Evolutionary conservation across 192 early-diverging fungal species (phyloP).

Genomic region (Rhizophagus sp.): DNA sequence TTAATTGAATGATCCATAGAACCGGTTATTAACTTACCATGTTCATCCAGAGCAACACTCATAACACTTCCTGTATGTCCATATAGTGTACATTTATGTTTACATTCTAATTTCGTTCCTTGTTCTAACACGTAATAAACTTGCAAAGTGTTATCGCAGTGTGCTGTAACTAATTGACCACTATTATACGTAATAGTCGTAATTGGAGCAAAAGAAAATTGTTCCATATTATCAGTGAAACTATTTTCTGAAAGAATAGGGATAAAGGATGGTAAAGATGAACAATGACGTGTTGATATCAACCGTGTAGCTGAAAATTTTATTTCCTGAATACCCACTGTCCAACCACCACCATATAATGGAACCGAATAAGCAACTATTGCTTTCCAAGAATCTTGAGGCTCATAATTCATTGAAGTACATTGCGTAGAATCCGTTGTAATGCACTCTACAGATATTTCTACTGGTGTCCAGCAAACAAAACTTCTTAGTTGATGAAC

Average conservation of each 20-base stretch:
- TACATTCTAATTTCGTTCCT: constrained; percentile 23
- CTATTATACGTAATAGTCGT: constrained; percentile 37
- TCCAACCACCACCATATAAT: constrained; percentile 32
- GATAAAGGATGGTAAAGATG: constrained; percentile 21
- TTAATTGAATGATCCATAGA: constrained; percentile 48
- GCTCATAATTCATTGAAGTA: not conserved
- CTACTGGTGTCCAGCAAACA: constrained; percentile 34
- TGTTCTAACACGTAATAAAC: constrained; percentile 38
- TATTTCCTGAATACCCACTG: constrained; percentile 40
- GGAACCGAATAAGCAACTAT: constrained; percentile 35
- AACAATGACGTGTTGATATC: constrained; percentile 29
- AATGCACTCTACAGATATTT: constrained; percentile 29
- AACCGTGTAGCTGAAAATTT: constrained; percentile 1
- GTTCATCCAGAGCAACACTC: constrained; percentile 48
- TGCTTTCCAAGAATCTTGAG: constrained; percentile 24
- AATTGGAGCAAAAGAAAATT: constrained; percentile 32
- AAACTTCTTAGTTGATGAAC: constrained; percentile 38
- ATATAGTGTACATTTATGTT: constrained; percentile 45
- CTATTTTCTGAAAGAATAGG: not conserved
- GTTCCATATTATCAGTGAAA: not conserved
- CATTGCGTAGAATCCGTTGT: not conserved
- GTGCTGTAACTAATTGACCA: constrained; percentile 49
- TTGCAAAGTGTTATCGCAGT: constrained; percentile 50
- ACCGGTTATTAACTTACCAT: constrained; percentile 40
- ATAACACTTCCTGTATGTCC: constrained; percentile 48